Evolutionary conservation across 345 rosid species (phyloP).

Genomic region (Eucalyptus albens): DNA sequence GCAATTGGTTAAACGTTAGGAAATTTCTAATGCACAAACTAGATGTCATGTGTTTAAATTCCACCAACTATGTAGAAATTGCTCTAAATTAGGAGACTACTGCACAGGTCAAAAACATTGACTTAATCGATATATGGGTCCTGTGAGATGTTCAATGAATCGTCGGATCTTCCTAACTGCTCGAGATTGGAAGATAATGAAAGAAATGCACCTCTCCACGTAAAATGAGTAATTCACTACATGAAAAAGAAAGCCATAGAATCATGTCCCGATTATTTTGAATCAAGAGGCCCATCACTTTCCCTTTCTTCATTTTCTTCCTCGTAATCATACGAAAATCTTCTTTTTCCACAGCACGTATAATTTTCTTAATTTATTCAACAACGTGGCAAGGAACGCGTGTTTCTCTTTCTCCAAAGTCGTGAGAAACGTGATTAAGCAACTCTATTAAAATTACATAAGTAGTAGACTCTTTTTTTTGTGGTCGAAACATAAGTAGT

Average conservation of each 20-base stretch:
- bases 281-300: background rate
- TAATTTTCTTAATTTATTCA: background rate
- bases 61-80: background rate
- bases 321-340: background rate
- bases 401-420: background rate
- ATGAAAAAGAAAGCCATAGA: background rate
- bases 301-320: background rate
- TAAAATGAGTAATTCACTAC: background rate
- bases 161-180: background rate
- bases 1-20: background rate
- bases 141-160: background rate
- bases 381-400: background rate
- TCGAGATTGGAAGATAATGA: background rate
- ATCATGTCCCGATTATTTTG: background rate
- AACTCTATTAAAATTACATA: background rate
- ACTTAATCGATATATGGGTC: background rate
- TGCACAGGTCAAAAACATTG: background rate
- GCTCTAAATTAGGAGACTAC: background rate
- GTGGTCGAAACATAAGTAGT: too few species aligned
- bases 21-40: background rate
- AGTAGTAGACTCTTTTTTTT: background rate
- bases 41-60: background rate
- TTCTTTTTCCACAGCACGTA: background rate
- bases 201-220: background rate
- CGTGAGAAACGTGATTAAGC: background rate